Base-by-base conservation (phyloP, 2,329 filamentous ascomycete genomes). In the Pseudogymnoascus sp. region DNA sequence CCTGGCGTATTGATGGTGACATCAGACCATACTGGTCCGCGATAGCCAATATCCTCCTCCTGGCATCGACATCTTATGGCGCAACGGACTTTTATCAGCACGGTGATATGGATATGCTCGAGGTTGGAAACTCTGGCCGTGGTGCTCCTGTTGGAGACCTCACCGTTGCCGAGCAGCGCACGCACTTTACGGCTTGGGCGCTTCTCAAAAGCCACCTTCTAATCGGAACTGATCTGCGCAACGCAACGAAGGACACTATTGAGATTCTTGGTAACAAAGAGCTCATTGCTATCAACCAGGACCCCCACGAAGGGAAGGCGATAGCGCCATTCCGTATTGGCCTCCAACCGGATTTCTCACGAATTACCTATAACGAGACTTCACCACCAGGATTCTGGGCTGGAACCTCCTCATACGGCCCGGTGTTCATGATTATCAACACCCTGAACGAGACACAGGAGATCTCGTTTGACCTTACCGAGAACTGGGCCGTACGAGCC, bases 111-210 rank as follows among this genome's bases (percentile, higher is more conserved):
- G 62, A 63, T 31, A 61, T 60, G 28, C 26, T 63, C 13, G 50
- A 61, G 19, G 73, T 75, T 67, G 74, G 69, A 47, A 70, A 75
- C 26, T 69, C 64, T n/a, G 69, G 68, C 8, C 68, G 69, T 47
- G 71, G 71, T 8, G 66, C 65, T 7, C 71, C 71, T 1, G 40
- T 69, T 2, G 57, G 59, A 0, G 69, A 69, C 0, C 66, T 77
- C 3, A 67, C 71, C 0, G 67, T 65, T 0, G 68, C 65, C 1
- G 74, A 76, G 59, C 71, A 69, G 0, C 63, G 64, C 19, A 70
- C 71, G 0, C 75, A 77, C 63, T 76, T 77, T 63, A 72, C 73
- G 0, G 63, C 76, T 19, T 77, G 75, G 75, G 71, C 71, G 44
- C 72, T 76, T 8, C 42, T 74, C 31, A 77, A 77, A 64, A 35